These are phyloP conservation scores for Pharnaceum exiguum DNA, from an alignment of 148 eudicot species.

Conservation along the genomic window DNA sequence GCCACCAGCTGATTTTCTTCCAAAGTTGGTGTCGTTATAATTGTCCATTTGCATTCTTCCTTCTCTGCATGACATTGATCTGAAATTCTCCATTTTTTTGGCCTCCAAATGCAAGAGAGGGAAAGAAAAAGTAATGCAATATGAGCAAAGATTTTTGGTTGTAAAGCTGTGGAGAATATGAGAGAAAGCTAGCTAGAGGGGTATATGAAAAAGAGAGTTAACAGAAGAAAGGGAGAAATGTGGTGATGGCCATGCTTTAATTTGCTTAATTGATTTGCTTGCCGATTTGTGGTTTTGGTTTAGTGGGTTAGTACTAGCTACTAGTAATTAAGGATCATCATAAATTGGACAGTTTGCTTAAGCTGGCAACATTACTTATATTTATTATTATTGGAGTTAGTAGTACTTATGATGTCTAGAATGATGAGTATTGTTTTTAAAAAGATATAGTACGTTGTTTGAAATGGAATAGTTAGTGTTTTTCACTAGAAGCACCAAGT, in stretches of 20 bases:
- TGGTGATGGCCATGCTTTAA: conserved; percentile 2
- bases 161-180: neutral
- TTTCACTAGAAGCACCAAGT: neutral
- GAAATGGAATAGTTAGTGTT: neutral
- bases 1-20: neutral
- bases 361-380: conserved; percentile 6
- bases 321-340: conserved; percentile 5
- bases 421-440: no score
- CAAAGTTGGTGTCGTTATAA: neutral
- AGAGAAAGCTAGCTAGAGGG: neutral
- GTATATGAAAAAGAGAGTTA: neutral
- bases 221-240: neutral
- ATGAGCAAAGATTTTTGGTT: neutral
- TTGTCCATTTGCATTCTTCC: conserved; percentile 30
- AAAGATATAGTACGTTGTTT: no score
- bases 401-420: neutral
- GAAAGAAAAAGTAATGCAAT: neutral
- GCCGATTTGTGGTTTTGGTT: conserved; percentile 22
- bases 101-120: neutral
- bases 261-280: no score
- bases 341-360: conserved; percentile 15
- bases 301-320: conserved; percentile 6
- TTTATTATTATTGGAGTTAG: conserved; percentile 10
- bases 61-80: conserved; percentile 81
- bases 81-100: conserved; percentile 47